These are phyloP conservation scores for Globisporangium canariense DNA, from an alignment of 352 stramenopile genomes.

Conservation along the genomic window DNA sequence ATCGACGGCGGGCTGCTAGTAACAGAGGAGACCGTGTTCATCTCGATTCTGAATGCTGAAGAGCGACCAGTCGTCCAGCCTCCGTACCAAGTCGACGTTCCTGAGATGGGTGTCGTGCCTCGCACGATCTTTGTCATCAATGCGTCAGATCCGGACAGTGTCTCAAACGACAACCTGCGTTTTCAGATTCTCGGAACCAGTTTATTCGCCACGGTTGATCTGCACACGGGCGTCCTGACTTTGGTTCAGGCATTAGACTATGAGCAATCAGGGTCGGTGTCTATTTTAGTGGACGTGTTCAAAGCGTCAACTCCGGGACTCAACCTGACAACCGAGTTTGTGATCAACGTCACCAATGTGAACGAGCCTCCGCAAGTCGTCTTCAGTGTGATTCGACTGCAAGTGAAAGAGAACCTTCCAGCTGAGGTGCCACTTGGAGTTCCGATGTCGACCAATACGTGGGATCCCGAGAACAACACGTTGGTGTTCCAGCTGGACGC, in stretches of 20 bases:
- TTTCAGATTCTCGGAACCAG: conserved; percentile 20
- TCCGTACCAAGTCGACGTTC: background rate
- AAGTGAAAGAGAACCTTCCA: conserved; percentile 1
- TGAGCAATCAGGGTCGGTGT: background rate
- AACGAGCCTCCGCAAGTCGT: conserved; percentile 25
- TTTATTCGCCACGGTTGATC: background rate
- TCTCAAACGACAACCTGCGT: conserved; percentile 26
- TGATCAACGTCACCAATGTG: conserved; percentile 18
- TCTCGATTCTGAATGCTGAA: conserved; percentile 19
- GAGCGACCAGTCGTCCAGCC: conserved; percentile 4
- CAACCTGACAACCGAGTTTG: background rate
- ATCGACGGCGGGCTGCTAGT: conserved; percentile 27
- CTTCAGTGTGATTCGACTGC: conserved; percentile 4
- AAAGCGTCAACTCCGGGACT: background rate
- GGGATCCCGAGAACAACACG: conserved; percentile 58
- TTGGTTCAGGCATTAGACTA: conserved; percentile 8
- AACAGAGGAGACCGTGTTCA: conserved; percentile 20
- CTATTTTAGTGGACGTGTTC: conserved; percentile 2
- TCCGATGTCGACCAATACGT: conserved; percentile 27
- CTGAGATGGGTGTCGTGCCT: conserved; percentile 40
- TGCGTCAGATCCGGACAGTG: conserved; percentile 41
- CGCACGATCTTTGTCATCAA: conserved; percentile 38
- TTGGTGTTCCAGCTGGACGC: conserved; percentile 36
- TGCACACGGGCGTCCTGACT: conserved; percentile 1
- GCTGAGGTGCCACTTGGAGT: conserved; percentile 22